These are phyloP conservation scores for Trichoderma sp. DNA, from an alignment of 2,329 filamentous ascomycete species.

Conservation along the genomic window DNA sequence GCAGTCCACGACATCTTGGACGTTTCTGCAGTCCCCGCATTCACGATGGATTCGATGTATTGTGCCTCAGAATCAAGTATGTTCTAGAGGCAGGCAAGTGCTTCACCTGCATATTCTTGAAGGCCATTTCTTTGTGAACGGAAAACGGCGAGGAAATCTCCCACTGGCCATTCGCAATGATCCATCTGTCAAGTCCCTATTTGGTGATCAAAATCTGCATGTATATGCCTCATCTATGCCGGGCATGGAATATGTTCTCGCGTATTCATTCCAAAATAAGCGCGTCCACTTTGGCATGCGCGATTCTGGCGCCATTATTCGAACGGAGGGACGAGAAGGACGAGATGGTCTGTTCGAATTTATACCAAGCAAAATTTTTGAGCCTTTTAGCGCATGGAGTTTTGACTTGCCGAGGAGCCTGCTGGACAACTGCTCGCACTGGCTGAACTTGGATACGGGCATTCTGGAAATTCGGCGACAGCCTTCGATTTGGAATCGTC, in stretches of 20 bases:
- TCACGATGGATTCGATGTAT: not conserved
- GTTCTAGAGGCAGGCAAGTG: conserved; percentile 17
- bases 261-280: conserved; percentile 27
- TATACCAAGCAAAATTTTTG: conserved; percentile 38
- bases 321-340: conserved; percentile 30
- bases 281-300: conserved; percentile 44
- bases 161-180: conserved; percentile 52
- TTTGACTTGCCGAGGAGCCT: conserved; percentile 56
- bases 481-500: conserved; percentile 35
- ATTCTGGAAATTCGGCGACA: conserved; percentile 54
- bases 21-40: not conserved
- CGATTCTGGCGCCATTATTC: not conserved
- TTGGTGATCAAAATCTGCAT: conserved; percentile 53
- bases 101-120: conserved; percentile 39
- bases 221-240: conserved; percentile 52
- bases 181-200: conserved; percentile 48
- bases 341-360: conserved; percentile 33
- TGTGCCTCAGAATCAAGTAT: not conserved
- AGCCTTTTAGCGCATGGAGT: not conserved
- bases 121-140: conserved; percentile 40
- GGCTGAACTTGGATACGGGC: conserved; percentile 50
- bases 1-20: not conserved
- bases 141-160: conserved; percentile 45
- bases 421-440: conserved; percentile 57
- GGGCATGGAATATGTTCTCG: conserved; percentile 54